Evolutionary conservation across 2,329 filamentous ascomycete genomes (phyloP), one percentile per base, ranked within the genome.

Genomic region (Zasmidium cellare): DNA sequence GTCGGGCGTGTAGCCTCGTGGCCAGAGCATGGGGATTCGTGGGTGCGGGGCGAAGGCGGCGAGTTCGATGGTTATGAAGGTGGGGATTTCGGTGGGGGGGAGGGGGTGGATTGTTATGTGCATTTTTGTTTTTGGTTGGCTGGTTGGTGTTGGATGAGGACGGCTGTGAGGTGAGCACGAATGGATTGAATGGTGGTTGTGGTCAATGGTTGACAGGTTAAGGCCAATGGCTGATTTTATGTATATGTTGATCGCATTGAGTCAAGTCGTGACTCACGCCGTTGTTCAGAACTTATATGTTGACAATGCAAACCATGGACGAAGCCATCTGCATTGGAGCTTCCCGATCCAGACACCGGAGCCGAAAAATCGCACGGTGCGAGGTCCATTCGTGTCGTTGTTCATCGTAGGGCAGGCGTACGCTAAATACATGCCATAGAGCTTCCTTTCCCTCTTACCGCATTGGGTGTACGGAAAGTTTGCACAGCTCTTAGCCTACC

Each of bases 11-110:
- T 65, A 66, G 46, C 66, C 65, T 28, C 55, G 46, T 3, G 64
- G 65, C 61, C 64, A 69, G 16, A 67, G 31, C 53, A 67, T 67
- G 1, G 64, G 63, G 2, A 63, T 65, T n/a, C 66, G 51, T 16
- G 66, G 67, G 51, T 68, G 67, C 9, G 50, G 12, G 12, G 52
- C 38, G 57, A 70, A 69, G n/a, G 68, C 66, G 55, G 65, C 67
- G 2, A 66, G 55, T 51, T 68, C 60, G 48, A 69, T 20, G 22
- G 46, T 53, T 19, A 63, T 57, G 49, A 60, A 64, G 23, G 53
- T 31, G 16, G 67, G 61, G 38, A 70, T 61, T 25, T 62, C 57
- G 24, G 41, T 22, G 2, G 64, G 44, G 16, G 62, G 65, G 2
- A 45, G 46, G 14, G 62, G 65, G 1, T 44, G 48, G 20, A 70